Base-by-base conservation (phyloP, 192 early-diverging fungal genomes). In the Backusella psychrophila region DNA sequence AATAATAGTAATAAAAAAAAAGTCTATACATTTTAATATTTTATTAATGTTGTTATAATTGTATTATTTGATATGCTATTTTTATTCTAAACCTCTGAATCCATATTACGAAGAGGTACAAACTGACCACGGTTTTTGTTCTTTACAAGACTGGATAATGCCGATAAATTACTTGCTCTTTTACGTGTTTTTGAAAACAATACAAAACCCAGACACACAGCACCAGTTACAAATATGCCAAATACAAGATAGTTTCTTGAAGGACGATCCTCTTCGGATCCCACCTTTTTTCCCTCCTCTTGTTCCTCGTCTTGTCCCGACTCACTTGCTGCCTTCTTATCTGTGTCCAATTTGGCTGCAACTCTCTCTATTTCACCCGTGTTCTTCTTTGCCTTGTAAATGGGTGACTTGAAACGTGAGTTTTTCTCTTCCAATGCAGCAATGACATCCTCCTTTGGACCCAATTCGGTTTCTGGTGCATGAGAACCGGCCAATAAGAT, bases 101-200 rank as follows among this genome's bases (percentile, higher is more conserved):
- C 80, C 56, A 77, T 49, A 69, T 77, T 71, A 42, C 72, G 75
- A 38, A 81, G 67, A 49, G 75, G 80, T 15, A 74, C 56, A 70
- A 81, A 81, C 33, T 69, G 75, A 31, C 72, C 80, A 70, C 80
- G 66, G 33, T 56, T 53, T 11, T 67, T 39, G n/a, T 76, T 59
- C 53, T 72, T 63, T 15, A 81, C 66, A 65, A 78, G 38, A 36
- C 23, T 49, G 8, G 77, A 78, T 46, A 78, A 36, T 3, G 77
- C 77, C 9, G 71, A 65, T 6, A 78, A 41, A 46, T 69, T 52
- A 29, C 71, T 72, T n/a, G 34, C 19, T 26, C 71, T 31, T 7
- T 52, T 72, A 9, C 41, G 38, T 6, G 59, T 33, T 44, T 72
- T 72, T 78, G 72, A 38, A 39, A 49, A 78, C 26, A 52, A 38